A percentile compares a stretch with the other conserved stretches of the same genome.
phyloP scores from a whole-genome alignment of 805 yeast species.

The Lipomyces japonicus region DNA sequence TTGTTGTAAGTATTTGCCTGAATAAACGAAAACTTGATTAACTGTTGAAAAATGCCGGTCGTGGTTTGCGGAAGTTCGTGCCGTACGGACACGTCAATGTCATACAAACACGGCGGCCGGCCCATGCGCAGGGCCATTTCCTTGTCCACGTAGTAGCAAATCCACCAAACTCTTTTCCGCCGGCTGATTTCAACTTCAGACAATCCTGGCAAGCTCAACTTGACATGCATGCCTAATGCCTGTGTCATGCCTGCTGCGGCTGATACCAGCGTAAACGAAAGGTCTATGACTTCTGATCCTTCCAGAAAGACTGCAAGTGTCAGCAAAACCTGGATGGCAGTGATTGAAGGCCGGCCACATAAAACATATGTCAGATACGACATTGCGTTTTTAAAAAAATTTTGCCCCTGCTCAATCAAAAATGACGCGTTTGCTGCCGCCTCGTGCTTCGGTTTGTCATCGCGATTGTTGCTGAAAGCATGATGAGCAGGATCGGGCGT shows the following conservation, averaged over 20 bases:
- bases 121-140: constrained; percentile 24
- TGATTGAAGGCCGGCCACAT: constrained; percentile 13
- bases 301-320: constrained; percentile 17
- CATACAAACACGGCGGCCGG: constrained; percentile 26
- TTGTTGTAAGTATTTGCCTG: constrained; percentile 22
- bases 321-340: constrained; percentile 23
- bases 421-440: not conserved
- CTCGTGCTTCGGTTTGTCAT: not conserved
- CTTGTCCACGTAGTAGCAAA: constrained; percentile 27
- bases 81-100: constrained; percentile 17
- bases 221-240: constrained; percentile 28
- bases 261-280: constrained; percentile 13
- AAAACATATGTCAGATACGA: constrained; percentile 7
- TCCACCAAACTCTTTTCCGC: constrained; percentile 29
- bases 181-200: constrained; percentile 10
- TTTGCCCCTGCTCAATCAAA: constrained; percentile 5
- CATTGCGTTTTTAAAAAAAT: constrained; percentile 18
- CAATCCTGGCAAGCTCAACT: constrained; percentile 11
- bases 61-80: constrained; percentile 3
- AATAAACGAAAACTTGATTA: constrained; percentile 13
- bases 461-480: too few species aligned
- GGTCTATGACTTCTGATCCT: constrained; percentile 16
- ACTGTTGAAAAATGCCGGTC: constrained; percentile 2
- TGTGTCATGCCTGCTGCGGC: constrained; percentile 29
- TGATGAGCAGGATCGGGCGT: too few species aligned